These are phyloP conservation scores for Tricholoma furcatifolium DNA, from an alignment of 768 basidiomycete species.

Conservation along the genomic window DNA sequence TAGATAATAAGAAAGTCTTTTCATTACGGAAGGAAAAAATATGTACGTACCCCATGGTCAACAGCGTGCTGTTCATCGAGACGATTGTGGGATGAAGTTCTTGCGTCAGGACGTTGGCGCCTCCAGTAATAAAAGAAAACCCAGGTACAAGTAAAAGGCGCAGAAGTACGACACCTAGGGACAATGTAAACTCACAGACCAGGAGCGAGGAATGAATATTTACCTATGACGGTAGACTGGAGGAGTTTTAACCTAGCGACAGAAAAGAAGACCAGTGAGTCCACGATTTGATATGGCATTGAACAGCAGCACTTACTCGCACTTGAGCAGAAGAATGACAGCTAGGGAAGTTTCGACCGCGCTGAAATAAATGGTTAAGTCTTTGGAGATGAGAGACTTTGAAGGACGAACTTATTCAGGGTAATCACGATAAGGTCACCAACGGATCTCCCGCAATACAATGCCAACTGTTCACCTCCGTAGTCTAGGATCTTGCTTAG, in stretches of 20 bases:
- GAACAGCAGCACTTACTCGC: constrained; percentile 38
- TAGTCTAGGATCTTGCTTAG: constrained; percentile 51
- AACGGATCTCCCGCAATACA: constrained; percentile 48
- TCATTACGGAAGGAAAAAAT: not conserved
- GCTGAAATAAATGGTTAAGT: constrained; percentile 22
- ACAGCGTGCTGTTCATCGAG: constrained; percentile 64
- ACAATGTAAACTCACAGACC: not conserved
- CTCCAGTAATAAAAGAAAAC: constrained; percentile 63
- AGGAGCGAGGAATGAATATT: not conserved
- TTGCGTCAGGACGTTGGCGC: constrained; percentile 63
- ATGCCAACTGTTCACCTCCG: constrained; percentile 47
- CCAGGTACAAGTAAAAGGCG: constrained; percentile 74
- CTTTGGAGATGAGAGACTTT: not conserved
- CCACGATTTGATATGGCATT: not conserved
- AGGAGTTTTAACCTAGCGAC: constrained; percentile 52
- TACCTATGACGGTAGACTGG: constrained; percentile 67
- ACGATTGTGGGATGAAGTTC: constrained; percentile 64
- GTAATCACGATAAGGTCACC: constrained; percentile 53
- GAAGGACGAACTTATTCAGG: constrained; percentile 42
- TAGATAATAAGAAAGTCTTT: not conserved
- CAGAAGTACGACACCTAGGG: constrained; percentile 61
- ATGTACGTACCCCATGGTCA: constrained; percentile 64
- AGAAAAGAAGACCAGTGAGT: not conserved
- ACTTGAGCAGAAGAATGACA: constrained; percentile 42
- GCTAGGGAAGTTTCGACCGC: constrained; percentile 50